Percentiles rank a stretch among this genome's conserved stretches.
phyloP scores from a whole-genome alignment of 2,329 filamentous ascomycete genomes.

The Phaeosphaeriaceae sp. region DNA sequence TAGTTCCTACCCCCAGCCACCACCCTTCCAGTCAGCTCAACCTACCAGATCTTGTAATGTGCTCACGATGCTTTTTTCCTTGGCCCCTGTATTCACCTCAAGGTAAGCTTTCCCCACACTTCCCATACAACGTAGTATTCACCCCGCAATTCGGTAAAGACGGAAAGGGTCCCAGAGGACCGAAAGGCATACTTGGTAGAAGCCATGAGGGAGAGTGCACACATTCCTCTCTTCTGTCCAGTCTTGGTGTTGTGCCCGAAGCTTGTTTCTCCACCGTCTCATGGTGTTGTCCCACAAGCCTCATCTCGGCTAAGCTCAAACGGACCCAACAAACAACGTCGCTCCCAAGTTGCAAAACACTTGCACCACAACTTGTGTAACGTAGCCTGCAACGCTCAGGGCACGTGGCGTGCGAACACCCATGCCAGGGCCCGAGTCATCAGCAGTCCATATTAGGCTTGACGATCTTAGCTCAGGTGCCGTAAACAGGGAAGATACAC shows the following conservation, averaged over 20 bases:
- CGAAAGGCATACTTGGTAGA: conserved; percentile 4
- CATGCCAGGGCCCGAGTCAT: conserved; percentile 9
- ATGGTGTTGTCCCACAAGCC: conserved; percentile 16
- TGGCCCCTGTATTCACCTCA: conserved; percentile 17
- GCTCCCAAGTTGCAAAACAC: conserved; percentile 22
- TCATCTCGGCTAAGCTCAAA: conserved; percentile 38
- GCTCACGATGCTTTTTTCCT: conserved; percentile 12
- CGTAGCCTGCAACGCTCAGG: conserved; percentile 7
- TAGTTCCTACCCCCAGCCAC: conserved; percentile 25
- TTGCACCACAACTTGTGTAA: conserved; percentile 24
- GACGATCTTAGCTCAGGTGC: conserved; percentile 6
- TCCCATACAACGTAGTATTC: conserved; percentile 30
- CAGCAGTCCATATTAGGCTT: conserved; percentile 7
- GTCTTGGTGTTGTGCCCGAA: conserved; percentile 19
- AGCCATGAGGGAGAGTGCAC: conserved; percentile 16
- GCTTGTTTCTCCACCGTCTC: conserved; percentile 15
- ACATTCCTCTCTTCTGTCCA: conserved; percentile 6
- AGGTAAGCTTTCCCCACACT: conserved; percentile 36
- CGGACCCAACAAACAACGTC: conserved; percentile 24
- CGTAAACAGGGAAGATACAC: conserved; percentile 1
- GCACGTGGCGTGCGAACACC: conserved; percentile 10
- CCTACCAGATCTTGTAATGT: conserved; percentile 25
- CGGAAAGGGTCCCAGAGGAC: conserved; percentile 11
- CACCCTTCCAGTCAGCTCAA: conserved; percentile 27
- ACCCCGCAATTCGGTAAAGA: conserved; percentile 38